These are phyloP conservation scores for Trichoderma simmonsii DNA, from an alignment of 2,329 filamentous ascomycete species.

Conservation along the genomic window DNA sequence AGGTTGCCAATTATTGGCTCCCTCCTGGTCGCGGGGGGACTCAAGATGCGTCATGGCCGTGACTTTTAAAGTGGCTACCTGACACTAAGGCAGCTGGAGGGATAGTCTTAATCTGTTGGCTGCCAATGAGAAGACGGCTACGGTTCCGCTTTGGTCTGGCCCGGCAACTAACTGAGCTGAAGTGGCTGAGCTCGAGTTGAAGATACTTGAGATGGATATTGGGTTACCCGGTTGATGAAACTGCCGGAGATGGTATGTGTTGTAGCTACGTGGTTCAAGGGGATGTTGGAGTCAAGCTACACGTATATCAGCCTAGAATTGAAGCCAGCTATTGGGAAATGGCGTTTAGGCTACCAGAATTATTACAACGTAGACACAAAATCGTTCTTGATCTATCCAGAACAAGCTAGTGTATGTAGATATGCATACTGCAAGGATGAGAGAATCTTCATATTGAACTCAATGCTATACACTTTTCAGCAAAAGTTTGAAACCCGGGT, in stretches of 20 bases:
- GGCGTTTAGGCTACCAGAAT: background rate
- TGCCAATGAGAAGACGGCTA: slow-evolving; percentile 4
- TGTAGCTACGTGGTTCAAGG: background rate
- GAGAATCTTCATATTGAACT: background rate
- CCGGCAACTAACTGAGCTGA: background rate
- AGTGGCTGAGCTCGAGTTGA: background rate
- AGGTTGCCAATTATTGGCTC: background rate
- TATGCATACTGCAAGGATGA: background rate
- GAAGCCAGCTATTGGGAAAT: background rate
- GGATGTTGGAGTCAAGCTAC: background rate
- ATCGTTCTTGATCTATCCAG: background rate
- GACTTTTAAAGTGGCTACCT: background rate
- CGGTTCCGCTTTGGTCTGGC: background rate
- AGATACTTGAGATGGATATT: background rate
- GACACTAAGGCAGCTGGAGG: background rate
- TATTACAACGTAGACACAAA: background rate
- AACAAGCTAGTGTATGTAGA: background rate
- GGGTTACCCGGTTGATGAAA: background rate
- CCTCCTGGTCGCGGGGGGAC: background rate
- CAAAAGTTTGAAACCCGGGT: background rate
- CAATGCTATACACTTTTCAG: background rate
- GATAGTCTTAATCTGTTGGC: slow-evolving; percentile 25
- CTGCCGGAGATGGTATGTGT: background rate
- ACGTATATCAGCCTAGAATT: background rate
- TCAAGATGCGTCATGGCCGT: background rate